Evolutionary conservation across 2,329 filamentous ascomycete species (phyloP).

Genomic region (Lecanicillium sp.): DNA sequence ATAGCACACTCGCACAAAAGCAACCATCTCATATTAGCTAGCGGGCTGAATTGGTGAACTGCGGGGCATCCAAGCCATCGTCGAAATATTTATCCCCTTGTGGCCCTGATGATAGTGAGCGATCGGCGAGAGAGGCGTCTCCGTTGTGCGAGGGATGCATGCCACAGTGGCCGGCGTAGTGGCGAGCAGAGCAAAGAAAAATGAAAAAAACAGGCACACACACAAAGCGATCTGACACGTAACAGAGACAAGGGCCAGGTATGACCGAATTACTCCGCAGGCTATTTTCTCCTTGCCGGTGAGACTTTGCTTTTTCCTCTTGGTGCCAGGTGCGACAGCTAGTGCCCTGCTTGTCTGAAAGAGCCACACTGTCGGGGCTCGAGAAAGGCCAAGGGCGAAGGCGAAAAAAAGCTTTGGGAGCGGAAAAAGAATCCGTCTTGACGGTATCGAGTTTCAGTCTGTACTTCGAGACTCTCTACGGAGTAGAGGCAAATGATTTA

Average conservation of each 20-base stretch:
- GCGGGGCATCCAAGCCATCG: background rate
- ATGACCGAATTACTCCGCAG: conserved; percentile 2
- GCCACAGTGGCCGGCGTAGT: background rate
- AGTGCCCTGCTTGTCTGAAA: conserved; percentile 9
- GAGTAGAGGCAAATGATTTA: conserved; percentile 1
- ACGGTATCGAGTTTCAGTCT: background rate
- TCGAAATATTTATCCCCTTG: background rate
- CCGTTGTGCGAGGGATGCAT: conserved; percentile 2
- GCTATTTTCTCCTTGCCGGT: background rate
- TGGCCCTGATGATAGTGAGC: conserved; percentile 10
- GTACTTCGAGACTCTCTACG: background rate
- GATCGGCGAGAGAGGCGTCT: conserved; percentile 1
- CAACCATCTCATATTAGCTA: background rate
- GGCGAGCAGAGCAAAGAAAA: conserved; percentile 8
- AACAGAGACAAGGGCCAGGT: conserved; percentile 1
- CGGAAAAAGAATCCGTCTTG: background rate
- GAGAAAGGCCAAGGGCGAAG: background rate
- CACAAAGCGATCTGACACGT: conserved; percentile 18
- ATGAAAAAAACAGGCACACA: too few species aligned
- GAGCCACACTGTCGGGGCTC: background rate
- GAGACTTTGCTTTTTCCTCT: conserved; percentile 11
- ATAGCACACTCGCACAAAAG: conserved; percentile 4
- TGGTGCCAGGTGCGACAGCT: conserved; percentile 2
- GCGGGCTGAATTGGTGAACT: background rate
- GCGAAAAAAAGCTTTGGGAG: background rate